Base-by-base conservation (phyloP, 176 grass and related monocot species). In the Bromus sterilis region DNA sequence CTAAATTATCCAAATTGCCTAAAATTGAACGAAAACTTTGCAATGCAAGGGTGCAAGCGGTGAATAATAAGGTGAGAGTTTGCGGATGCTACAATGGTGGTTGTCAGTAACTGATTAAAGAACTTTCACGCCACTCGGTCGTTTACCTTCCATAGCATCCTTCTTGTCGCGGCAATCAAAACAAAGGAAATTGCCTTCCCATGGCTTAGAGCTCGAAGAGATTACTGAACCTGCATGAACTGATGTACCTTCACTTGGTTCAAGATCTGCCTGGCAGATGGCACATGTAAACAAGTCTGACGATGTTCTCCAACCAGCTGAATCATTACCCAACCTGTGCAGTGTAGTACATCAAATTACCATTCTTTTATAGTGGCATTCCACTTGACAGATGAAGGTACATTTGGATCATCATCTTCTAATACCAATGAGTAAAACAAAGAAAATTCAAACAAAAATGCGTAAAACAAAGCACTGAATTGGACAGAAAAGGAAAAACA, bases 131-230 rank as follows among this genome's bases (percentile, higher is more conserved):
- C 95, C 95, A 55, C 92, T 94, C 1, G 92, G 90, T 11, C 88
- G 95, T 84, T 94, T 97, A 48, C 95, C 95, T 91, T 97, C 92
- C 95, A 97, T 97, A 2, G 95, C 95, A 53, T 97, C 95, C 87
- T 97, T 97, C 69, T 97, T 97, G 36, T 91, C 85, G 16, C 95
- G 90, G 82, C 95, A 97, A 69, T 97, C 95, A 3, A 51, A 78
- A 62, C 95, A 97, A 9, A 97, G 92, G 79, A 97, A 97, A 43
- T 92, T 92, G 7, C 92, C 92, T 89, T 97, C 88, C 95, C 95
- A 97, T 60, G 95, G 92, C 82, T 90, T 94, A 14, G 92, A 87
- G 53, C 84, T 94, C 2, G 88, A 92, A 43, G 95, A 97, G 75
- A 97, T 94, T 51, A 97, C 87, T 10, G 88, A 89, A 76, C 92